phyloP scores from a whole-genome alignment of 805 yeast species.

The Saccharomyces mikatae region DNA sequence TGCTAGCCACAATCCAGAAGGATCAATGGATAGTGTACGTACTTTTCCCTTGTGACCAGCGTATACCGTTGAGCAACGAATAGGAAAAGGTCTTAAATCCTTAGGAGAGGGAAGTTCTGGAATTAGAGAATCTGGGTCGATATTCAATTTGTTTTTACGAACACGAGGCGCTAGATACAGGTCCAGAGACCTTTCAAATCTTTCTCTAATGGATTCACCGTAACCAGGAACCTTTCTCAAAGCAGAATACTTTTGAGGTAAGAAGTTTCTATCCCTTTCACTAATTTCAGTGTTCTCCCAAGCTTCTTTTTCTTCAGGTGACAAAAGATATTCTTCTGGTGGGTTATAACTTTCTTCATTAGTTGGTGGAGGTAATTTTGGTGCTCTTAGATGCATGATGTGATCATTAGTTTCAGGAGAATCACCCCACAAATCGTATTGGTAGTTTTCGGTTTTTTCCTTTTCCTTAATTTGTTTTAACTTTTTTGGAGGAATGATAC shows the following conservation, averaged over 20 bases:
- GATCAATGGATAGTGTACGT: constrained; percentile 76
- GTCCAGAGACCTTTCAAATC: constrained; percentile 90
- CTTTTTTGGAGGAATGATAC: constrained; percentile 69
- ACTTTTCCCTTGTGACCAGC: constrained; percentile 79
- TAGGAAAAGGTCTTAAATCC: constrained; percentile 95
- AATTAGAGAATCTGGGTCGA: constrained; percentile 91
- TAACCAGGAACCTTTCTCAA: constrained; percentile 93
- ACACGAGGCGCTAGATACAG: constrained; percentile 93
- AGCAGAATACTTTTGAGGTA: constrained; percentile 76
- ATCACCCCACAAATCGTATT: constrained; percentile 83
- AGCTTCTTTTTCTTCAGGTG: constrained; percentile 64
- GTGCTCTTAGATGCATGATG: constrained; percentile 88
- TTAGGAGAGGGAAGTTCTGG: constrained; percentile 96
- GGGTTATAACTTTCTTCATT: constrained; percentile 96
- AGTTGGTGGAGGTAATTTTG: constrained; percentile 92
- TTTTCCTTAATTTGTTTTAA: constrained; percentile 42
- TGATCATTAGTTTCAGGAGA: constrained; percentile 57
- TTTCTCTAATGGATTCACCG: constrained; percentile 73
- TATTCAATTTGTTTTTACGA: constrained; percentile 79
- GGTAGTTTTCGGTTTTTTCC: constrained; percentile 43
- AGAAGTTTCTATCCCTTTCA: constrained; percentile 69
- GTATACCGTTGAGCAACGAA: constrained; percentile 73
- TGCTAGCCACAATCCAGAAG: constrained; percentile 89
- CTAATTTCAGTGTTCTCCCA: constrained; percentile 65
- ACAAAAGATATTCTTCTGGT: constrained; percentile 85